Evolutionary conservation across 306 rosid genomes (phyloP), one percentile per base, ranked within the genome.

Genomic region (Rubus idaeus): DNA sequence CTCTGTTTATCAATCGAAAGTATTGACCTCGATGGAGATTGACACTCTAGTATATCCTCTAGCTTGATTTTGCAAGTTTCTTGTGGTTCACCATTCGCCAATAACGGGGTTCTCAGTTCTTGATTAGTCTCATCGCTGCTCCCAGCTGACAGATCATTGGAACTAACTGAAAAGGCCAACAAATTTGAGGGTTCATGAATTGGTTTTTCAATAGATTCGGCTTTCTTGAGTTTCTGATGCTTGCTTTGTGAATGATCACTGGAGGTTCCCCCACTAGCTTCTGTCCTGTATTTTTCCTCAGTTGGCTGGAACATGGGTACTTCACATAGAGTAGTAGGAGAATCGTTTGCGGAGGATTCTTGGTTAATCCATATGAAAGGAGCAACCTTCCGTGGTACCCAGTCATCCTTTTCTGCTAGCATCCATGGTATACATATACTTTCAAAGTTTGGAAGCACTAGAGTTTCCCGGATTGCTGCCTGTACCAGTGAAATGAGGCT

Each of bases 381-480:
- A 74, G 99, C 97, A 30, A 80, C 84, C 50, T 23, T 87, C 60
- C 86, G 83, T 4, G 94, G 96, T 44, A 92, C 78, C 99, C 99
- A 95, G 80, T 95, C 97, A 16, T 92, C 87, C 73, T 90, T 90
- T 80, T 92, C 97, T 2, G 97, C 97, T 62, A 86, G 72, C 99
- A 95, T 95, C 90, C 93, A 92, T n/a, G 96, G 83, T 71, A 95
- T 75, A 78, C 84, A 82, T 41, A 86, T n/a, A 75, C 83, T 84
- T 85, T 89, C 97, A 69, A 87, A 75, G 81, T 92, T 92, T 40
- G 97, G 99, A 81, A 89, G 92, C 75, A 95, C 99, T 64, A 92
- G 17, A 74, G 88, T 87, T 62, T 95, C 97, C 57, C 77, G 81
- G 74, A 95, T 86, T 47, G 84, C 83, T 56, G 87, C 92, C 97